phyloP scores from a whole-genome alignment of 1,284 basidiomycete genomes.

The Cerrena zonata region DNA sequence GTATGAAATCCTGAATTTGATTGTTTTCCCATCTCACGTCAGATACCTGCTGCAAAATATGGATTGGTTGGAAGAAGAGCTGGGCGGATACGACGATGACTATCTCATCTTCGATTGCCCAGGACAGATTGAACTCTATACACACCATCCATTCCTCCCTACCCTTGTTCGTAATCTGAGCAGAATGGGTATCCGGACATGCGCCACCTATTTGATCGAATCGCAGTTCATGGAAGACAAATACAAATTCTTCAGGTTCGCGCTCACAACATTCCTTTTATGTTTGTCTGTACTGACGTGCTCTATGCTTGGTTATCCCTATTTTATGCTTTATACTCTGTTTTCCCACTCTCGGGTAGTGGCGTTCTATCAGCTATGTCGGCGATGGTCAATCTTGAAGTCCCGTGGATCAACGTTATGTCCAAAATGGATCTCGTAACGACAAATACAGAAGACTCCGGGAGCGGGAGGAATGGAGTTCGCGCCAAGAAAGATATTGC shows the following conservation, averaged over 20 bases:
- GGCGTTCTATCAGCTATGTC: constrained; percentile 98
- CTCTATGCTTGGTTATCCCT: neutral
- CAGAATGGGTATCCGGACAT: constrained; percentile 72
- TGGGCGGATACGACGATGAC: constrained; percentile 92
- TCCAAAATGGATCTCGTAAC: constrained; percentile 98
- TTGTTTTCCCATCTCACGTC: neutral
- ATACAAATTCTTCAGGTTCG: constrained; percentile 91
- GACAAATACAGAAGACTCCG: constrained; percentile 52
- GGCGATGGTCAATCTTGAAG: constrained; percentile 96
- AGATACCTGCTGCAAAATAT: constrained; percentile 96
- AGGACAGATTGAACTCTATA: constrained; percentile 98
- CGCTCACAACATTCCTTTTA: constrained; percentile 3
- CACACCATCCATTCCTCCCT: constrained; percentile 94
- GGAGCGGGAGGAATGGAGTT: constrained; percentile 66
- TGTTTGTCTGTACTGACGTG: constrained; percentile 1
- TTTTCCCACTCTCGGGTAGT: constrained; percentile 34
- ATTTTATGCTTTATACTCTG: constrained; percentile 1
- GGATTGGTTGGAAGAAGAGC: constrained; percentile 98
- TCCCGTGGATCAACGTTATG: constrained; percentile 96
- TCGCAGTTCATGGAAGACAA: constrained; percentile 99
- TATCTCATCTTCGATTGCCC: constrained; percentile 98
- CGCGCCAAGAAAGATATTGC: constrained; percentile 73
- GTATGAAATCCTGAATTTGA: too few relatives aligned
- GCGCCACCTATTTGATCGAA: constrained; percentile 88
- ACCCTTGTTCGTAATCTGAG: constrained; percentile 72